Percentiles rank a stretch among this genome's conserved stretches.
Evolutionary conservation across 345 rosid genomes (phyloP).

Genomic region (Cardamine chenopodiifolia): DNA sequence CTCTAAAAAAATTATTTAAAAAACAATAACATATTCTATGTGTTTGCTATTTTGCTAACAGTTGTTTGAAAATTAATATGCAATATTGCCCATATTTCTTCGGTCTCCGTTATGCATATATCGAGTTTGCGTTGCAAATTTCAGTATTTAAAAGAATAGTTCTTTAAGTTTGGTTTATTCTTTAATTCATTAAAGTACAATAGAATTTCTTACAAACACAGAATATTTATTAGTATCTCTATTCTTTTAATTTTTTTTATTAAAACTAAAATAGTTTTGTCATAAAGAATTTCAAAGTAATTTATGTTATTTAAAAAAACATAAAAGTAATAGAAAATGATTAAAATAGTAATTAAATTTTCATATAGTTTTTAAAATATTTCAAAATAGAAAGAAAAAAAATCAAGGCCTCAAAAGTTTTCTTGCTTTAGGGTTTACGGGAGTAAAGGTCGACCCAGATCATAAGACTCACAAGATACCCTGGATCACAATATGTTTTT

Average conservation of each 20-base stretch:
- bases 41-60: not conserved
- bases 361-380: not conserved
- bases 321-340: not conserved
- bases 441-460: not conserved
- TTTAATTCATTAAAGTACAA: not conserved
- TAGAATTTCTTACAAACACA: not conserved
- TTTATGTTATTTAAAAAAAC: not conserved
- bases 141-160: not conserved
- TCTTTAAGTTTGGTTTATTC: not conserved
- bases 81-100: not conserved
- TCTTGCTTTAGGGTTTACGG: not conserved
- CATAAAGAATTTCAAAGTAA: not conserved
- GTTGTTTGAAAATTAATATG: not conserved
- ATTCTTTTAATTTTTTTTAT: not conserved
- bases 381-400: not conserved
- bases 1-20: not conserved
- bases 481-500: not conserved
- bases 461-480: not conserved
- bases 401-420: not conserved
- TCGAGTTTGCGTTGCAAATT: not conserved
- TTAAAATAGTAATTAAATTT: not conserved
- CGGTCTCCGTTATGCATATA: not conserved
- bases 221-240: not conserved
- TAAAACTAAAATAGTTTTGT: not conserved
- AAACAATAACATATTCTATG: not conserved